Percentiles rank a stretch among this genome's conserved stretches.
phyloP scores from a whole-genome alignment of 805 yeast species.

The Kodamaea kakaduensis region DNA sequence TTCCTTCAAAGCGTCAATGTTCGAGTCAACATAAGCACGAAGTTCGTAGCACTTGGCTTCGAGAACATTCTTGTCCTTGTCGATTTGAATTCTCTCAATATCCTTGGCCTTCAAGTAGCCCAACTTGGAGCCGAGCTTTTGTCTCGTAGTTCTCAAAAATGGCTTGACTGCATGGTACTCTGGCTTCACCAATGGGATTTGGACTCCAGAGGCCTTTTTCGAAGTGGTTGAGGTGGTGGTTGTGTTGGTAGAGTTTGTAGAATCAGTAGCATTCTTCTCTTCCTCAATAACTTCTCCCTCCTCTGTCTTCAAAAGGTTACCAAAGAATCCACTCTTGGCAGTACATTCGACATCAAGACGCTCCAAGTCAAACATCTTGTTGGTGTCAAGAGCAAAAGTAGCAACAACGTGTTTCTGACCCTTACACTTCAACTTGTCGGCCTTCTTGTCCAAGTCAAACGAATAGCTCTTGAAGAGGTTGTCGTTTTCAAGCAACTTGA shows the following conservation, averaged over 20 bases:
- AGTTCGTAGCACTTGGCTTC: conserved; percentile 73
- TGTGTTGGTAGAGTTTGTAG: conserved; percentile 16
- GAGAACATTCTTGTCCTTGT: conserved; percentile 60
- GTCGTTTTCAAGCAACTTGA: conserved; percentile 39
- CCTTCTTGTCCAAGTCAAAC: conserved; percentile 22
- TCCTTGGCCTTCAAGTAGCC: conserved; percentile 53
- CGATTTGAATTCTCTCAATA: conserved; percentile 47
- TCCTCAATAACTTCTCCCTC: conserved; percentile 17
- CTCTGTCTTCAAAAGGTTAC: conserved; percentile 21
- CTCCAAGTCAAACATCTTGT: conserved; percentile 47
- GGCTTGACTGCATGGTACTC: conserved; percentile 38
- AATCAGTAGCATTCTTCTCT: conserved; percentile 13
- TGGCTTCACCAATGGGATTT: conserved; percentile 43
- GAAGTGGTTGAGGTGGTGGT: conserved; percentile 12
- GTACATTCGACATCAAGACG: conserved; percentile 46
- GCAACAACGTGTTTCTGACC: conserved; percentile 31
- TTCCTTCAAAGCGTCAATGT: conserved; percentile 34
- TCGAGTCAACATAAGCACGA: conserved; percentile 55
- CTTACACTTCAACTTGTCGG: conserved; percentile 40
- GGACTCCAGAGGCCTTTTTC: conserved; percentile 16
- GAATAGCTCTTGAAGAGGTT: conserved; percentile 25
- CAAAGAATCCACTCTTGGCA: conserved; percentile 20
- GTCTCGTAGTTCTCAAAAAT: conserved; percentile 37
- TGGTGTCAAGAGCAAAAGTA: conserved; percentile 43
- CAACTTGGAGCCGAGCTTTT: conserved; percentile 46